A percentile compares a stretch with the other conserved stretches of the same genome.
Conservation (phyloP, 2,329 filamentous ascomycete species). For the Domatiomyces catenatus region DNA sequence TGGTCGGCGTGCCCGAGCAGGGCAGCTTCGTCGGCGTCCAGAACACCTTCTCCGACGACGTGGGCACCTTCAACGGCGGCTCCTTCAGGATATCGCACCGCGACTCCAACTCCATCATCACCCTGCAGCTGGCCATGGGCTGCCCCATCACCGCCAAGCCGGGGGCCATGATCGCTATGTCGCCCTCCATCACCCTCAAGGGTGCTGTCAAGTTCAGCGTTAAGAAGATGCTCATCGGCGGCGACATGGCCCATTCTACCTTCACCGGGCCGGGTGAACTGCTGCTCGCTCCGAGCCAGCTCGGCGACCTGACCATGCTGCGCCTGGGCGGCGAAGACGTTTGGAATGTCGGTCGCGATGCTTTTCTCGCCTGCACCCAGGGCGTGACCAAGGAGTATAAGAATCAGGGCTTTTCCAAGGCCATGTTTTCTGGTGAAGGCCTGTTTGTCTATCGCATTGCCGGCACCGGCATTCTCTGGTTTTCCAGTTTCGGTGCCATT, state of each 20-base stretch:
- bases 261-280: constrained; percentile 87
- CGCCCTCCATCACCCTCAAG: constrained; percentile 67
- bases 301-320: constrained; percentile 77
- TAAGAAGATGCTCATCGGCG: constrained; percentile 78
- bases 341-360: constrained; percentile 78
- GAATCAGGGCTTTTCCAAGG: constrained; percentile 70
- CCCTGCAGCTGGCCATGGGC: constrained; percentile 74
- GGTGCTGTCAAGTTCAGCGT: constrained; percentile 71
- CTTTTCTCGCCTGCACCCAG: constrained; percentile 71
- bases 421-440: constrained; percentile 86
- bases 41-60: constrained; percentile 57
- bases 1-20: constrained; percentile 30
- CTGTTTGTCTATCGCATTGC: constrained; percentile 77
- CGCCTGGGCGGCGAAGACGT: constrained; percentile 48
- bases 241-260: constrained; percentile 61
- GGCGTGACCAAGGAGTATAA: constrained; percentile 82
- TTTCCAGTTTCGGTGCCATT: constrained; percentile 87
- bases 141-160: constrained; percentile 71
- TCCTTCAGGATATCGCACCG: constrained; percentile 87
- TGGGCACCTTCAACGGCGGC: constrained; percentile 94
- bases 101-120: constrained; percentile 78
- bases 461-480: constrained; percentile 69
- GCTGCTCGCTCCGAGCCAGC: constrained; percentile 59
- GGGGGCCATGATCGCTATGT: constrained; percentile 90
- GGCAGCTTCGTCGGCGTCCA: constrained; percentile 49